Evolutionary conservation across 208 protist genomes (phyloP), one percentile per base, ranked within the genome.

Genomic region (Angomonas deanei): DNA sequence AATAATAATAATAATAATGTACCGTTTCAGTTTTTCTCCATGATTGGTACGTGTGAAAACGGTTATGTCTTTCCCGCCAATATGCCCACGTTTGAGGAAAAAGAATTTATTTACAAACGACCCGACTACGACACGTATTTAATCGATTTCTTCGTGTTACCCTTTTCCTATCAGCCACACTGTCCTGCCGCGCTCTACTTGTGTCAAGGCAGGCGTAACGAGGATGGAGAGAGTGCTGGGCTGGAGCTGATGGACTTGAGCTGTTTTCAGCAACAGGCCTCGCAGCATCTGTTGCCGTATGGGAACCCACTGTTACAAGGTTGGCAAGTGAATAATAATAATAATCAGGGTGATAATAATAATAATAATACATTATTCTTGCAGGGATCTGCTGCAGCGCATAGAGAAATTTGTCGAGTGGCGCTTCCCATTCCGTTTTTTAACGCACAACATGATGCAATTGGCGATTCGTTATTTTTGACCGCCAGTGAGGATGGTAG

Each of bases 21-120:
- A 78, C 60, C 30, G n/a, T n/a, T n/a, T n/a, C 80, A 75, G 64
- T 83, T 84, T 42, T 49, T 79, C 17, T 66, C 76, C 33, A 82
- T 92, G 77, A 62, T 92, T 15, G 86, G 88, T 5, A 91, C 72
- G 19, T 91, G 85, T 60, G 88, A 95, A 70, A 95, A 95, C 66
- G 85, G 75, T 33, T 91, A 86, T 66, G 31, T 91, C 23, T 90
- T 68, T 54, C 83, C 88, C 0, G 76, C 74, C 67, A 66, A 87
- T 39, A 49, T 91, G 2, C 73, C 89, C 27, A 48, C 84, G 59
- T 32, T 42, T 2, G 83, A 92, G 57, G 58, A 59, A 23, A 71
- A 76, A 26, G 47, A 53, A 15, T 28, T 23, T 6, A 26, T 53
- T 3, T 73, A 75, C 26, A n/a, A 31, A 0, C 72, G 88, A 0